A percentile compares a stretch with the other conserved stretches of the same genome.
Evolutionary conservation across 1,139 yeast genomes (phyloP).

Genomic region (Hanseniaspora uvarum): DNA sequence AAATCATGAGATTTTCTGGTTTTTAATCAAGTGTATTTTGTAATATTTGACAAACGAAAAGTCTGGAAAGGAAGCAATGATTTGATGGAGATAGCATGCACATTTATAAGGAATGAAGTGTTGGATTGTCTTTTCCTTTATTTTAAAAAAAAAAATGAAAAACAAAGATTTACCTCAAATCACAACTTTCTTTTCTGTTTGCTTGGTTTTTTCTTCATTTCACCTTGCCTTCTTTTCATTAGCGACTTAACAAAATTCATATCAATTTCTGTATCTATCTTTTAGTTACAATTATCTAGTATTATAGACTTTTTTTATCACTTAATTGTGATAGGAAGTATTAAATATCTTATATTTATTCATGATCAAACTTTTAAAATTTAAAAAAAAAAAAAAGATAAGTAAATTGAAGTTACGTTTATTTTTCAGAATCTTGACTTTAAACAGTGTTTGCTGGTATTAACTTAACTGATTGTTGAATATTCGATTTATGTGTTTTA

Average conservation of each 20-base stretch:
- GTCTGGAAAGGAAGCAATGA: slow-evolving; percentile 3
- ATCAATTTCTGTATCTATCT: background rate
- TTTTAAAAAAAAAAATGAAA: background rate
- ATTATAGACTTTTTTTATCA: background rate
- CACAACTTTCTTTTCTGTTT: too few relatives aligned
- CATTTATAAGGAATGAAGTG: too few relatives aligned
- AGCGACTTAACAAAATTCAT: background rate
- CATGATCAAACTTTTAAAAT: slow-evolving; percentile 6
- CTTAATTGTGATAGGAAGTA: background rate
- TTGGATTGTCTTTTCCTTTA: background rate
- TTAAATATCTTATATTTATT: slow-evolving; percentile 12
- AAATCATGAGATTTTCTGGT: background rate
- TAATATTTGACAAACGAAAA: slow-evolving; percentile 1
- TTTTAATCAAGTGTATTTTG: background rate
- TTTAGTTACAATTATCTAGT: background rate
- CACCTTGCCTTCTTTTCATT: too few relatives aligned
- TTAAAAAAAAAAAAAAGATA: background rate
- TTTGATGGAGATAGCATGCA: too few relatives aligned
- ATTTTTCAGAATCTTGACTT: too few relatives aligned
- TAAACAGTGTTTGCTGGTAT: too few relatives aligned
- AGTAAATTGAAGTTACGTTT: too few relatives aligned
- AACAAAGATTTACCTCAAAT: too few relatives aligned
- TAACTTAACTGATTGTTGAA: too few relatives aligned
- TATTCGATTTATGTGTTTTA: background rate
- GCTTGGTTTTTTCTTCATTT: too few relatives aligned